A percentile compares a stretch with the other conserved stretches of the same genome.
These are phyloP conservation scores for Aethionema arabicum DNA, from an alignment of 345 rosid species.

Conservation along the genomic window DNA sequence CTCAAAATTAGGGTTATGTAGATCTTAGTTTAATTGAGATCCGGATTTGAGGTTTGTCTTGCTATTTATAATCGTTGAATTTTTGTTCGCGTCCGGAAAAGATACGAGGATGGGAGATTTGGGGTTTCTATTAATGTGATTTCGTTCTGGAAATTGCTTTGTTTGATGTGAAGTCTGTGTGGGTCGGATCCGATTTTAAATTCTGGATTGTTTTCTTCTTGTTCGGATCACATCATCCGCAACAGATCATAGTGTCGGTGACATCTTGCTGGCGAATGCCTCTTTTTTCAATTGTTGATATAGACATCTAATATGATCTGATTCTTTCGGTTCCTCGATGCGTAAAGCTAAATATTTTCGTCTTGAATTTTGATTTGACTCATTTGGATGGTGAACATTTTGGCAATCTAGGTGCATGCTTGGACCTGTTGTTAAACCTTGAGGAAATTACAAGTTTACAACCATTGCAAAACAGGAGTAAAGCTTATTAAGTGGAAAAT, in stretches of 20 bases:
- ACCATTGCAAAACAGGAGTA: constrained; percentile 32
- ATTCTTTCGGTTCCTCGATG: background rate
- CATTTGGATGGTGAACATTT: constrained; percentile 13
- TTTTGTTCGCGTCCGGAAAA: constrained; percentile 37
- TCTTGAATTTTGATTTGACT: constrained; percentile 1
- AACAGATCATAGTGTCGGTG: constrained; percentile 14
- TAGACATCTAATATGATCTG: background rate
- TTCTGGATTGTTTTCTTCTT: constrained; percentile 2
- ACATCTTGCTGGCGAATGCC: background rate
- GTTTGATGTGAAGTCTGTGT: background rate
- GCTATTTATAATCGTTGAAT: background rate
- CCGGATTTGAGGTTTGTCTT: constrained; percentile 20
- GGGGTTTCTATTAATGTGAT: constrained; percentile 8
- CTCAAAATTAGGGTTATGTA: background rate
- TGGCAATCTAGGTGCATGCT: constrained; percentile 28
- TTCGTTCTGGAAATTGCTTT: constrained; percentile 22
- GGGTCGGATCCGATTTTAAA: constrained; percentile 19
- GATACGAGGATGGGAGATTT: constrained; percentile 31
- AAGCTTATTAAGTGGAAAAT: background rate
- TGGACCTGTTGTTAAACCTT: background rate
- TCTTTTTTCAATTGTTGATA: background rate
- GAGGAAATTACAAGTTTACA: constrained; percentile 28
- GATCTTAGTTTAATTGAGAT: constrained; percentile 22
- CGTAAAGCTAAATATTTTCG: background rate
- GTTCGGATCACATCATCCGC: constrained; percentile 25